Conservation (phyloP, 1,284 basidiomycete genomes). For the Xerocomus nothofagi region DNA sequence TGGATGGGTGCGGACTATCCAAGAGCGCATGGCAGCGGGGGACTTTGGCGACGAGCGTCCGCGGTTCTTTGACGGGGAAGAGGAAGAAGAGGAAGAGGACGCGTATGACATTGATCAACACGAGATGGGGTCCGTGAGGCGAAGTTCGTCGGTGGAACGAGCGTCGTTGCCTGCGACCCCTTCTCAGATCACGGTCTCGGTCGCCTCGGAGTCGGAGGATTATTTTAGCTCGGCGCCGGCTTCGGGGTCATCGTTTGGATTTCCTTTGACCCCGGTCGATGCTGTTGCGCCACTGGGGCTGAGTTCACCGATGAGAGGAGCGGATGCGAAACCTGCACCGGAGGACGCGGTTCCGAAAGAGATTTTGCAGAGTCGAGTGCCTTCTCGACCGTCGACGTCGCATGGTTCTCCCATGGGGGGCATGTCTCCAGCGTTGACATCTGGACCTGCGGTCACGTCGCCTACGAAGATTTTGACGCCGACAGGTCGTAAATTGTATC, state of each 20-base stretch:
- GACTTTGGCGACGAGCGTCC: constrained; percentile 58
- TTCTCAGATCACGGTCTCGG: constrained; percentile 27
- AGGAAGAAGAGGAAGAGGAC: constrained; percentile 44
- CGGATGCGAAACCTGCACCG: constrained; percentile 49
- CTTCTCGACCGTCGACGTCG: constrained; percentile 40
- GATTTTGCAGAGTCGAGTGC: constrained; percentile 60
- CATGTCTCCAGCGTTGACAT: constrained; percentile 11
- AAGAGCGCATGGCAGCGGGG: constrained; percentile 58
- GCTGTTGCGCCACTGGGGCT: constrained; percentile 4
- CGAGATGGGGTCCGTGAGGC: constrained; percentile 28
- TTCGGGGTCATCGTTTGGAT: constrained; percentile 23
- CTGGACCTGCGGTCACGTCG: constrained; percentile 31
- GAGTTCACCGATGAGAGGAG: constrained; percentile 35
- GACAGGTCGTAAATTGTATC: constrained; percentile 44
- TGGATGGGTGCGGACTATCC: constrained; percentile 75
- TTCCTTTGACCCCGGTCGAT: constrained; percentile 18
- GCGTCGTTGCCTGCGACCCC: constrained; percentile 18
- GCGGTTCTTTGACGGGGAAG: constrained; percentile 44
- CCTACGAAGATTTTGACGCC: constrained; percentile 31
- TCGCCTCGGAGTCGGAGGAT: constrained; percentile 23
- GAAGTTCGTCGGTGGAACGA: constrained; percentile 5
- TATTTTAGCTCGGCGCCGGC: constrained; percentile 22
- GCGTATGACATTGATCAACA: constrained; percentile 40
- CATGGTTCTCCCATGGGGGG: constrained; percentile 28
- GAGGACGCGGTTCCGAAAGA: constrained; percentile 68